Evolutionary conservation across 2,329 filamentous ascomycete genomes (phyloP).

Genomic region (Zymoseptoria passerinii): DNA sequence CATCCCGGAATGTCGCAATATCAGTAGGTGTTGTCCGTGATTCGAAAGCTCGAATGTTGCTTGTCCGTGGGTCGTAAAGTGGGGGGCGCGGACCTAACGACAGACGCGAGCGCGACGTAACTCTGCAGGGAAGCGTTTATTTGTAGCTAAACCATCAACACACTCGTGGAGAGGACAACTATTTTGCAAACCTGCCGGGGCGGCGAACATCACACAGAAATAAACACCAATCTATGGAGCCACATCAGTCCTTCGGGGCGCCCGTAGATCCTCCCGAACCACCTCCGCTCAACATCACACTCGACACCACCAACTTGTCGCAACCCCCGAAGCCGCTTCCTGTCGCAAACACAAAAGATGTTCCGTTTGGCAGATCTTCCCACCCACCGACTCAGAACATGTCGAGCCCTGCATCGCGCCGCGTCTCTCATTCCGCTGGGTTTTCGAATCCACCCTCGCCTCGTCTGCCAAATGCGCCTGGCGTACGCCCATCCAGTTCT

Average conservation of each 20-base stretch:
- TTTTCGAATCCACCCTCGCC: not conserved
- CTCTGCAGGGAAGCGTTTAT: not conserved
- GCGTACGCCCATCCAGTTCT: constrained; percentile 20
- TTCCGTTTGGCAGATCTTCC: not conserved
- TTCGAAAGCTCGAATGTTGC: not conserved
- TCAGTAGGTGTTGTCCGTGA: not conserved
- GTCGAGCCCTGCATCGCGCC: not conserved
- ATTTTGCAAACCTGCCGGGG: not conserved
- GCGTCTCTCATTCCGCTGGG: not conserved
- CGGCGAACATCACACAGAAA: not conserved
- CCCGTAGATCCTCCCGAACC: not conserved
- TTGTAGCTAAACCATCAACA: not conserved
- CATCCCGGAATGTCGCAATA: not conserved
- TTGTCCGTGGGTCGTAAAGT: not conserved
- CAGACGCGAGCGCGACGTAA: not conserved
- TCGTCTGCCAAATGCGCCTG: not conserved
- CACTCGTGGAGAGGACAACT: not conserved
- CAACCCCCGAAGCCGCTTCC: not conserved
- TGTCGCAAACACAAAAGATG: not conserved
- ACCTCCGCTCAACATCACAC: not conserved
- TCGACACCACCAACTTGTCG: not conserved
- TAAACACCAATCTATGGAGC: not conserved
- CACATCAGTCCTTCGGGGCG: not conserved
- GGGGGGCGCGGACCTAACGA: not conserved
- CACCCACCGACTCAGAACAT: not conserved